Conservation (phyloP, 352 stramenopile genomes). For the Chrysophaeum taylorii region DNA sequence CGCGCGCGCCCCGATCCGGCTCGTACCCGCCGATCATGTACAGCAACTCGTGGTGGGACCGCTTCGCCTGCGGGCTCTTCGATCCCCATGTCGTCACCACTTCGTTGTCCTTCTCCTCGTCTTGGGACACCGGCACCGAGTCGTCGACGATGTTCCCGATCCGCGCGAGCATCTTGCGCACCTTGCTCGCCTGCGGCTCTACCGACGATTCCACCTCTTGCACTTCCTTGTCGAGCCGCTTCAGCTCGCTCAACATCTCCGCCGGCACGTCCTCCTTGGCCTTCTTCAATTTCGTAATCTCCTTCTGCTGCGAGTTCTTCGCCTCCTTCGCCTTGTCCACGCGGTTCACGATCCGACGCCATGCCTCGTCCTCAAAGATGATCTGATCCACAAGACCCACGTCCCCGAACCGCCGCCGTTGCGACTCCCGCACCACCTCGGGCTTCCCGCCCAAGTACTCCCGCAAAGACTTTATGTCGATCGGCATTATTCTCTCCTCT, state of each 20-base stretch:
- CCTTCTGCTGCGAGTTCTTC: constrained; percentile 52
- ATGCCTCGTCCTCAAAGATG: constrained; percentile 76
- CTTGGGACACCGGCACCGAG: constrained; percentile 83
- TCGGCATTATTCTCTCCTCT: constrained; percentile 91
- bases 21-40: constrained; percentile 98
- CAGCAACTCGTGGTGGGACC: constrained; percentile 87
- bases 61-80: constrained; percentile 53
- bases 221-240: constrained; percentile 51
- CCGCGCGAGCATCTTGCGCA: constrained; percentile 48
- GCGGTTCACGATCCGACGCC: constrained; percentile 35
- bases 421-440: constrained; percentile 79
- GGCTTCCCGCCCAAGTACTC: constrained; percentile 86
- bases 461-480: constrained; percentile 94
- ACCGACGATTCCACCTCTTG: constrained; percentile 44
- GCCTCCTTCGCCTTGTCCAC: constrained; percentile 51
- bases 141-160: constrained; percentile 96
- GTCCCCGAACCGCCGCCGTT: constrained; percentile 81
- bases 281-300: constrained; percentile 59
- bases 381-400: constrained; percentile 88
- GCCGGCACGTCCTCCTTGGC: constrained; percentile 42
- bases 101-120: constrained; percentile 88
- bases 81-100: constrained; percentile 73
- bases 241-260: constrained; percentile 54
- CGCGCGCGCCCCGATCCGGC: constrained; percentile 80
- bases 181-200: constrained; percentile 38